A percentile compares a stretch with the other conserved stretches of the same genome.
phyloP scores from a whole-genome alignment of 2,329 filamentous ascomycete species.

The Hymenoscyphus albidus region DNA sequence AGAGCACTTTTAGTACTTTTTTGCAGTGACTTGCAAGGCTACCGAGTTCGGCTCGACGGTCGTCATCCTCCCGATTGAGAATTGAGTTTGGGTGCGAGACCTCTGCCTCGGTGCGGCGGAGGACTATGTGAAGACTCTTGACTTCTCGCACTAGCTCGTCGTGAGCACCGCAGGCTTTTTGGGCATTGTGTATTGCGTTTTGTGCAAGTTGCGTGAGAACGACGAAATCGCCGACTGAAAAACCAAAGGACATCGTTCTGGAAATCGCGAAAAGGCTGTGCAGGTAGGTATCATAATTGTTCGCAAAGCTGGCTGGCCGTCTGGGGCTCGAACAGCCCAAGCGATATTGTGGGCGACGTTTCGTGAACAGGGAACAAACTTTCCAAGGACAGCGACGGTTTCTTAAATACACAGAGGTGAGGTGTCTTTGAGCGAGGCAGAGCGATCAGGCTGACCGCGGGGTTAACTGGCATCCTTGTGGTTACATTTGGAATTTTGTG shows the following conservation, averaged over 20 bases:
- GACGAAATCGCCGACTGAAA: slow-evolving; percentile 5
- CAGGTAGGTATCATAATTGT: background rate
- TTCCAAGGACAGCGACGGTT: background rate
- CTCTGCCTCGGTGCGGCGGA: slow-evolving; percentile 53
- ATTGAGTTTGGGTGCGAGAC: slow-evolving; percentile 50
- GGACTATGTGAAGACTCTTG: slow-evolving; percentile 47
- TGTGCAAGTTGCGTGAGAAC: slow-evolving; percentile 4
- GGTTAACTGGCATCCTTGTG: background rate
- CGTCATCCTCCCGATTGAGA: slow-evolving; percentile 38
- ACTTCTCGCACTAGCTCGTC: slow-evolving; percentile 46
- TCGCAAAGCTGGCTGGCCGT: background rate
- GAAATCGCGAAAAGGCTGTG: background rate
- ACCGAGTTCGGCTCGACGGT: slow-evolving; percentile 14
- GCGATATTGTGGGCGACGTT: background rate
- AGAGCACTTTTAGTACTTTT: slow-evolving; percentile 13
- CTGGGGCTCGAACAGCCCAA: background rate
- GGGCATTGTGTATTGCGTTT: slow-evolving; percentile 23
- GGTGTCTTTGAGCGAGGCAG: background rate
- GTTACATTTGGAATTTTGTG: background rate
- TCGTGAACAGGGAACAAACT: background rate
- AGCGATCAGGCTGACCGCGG: background rate
- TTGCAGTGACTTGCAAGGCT: slow-evolving; percentile 13
- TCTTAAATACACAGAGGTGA: background rate
- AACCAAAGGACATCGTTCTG: slow-evolving; percentile 4
- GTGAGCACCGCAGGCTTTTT: slow-evolving; percentile 44